These are phyloP conservation scores for Nitzschia inconspicua DNA, from an alignment of 108 stramenopile genomes.

Conservation along the genomic window DNA sequence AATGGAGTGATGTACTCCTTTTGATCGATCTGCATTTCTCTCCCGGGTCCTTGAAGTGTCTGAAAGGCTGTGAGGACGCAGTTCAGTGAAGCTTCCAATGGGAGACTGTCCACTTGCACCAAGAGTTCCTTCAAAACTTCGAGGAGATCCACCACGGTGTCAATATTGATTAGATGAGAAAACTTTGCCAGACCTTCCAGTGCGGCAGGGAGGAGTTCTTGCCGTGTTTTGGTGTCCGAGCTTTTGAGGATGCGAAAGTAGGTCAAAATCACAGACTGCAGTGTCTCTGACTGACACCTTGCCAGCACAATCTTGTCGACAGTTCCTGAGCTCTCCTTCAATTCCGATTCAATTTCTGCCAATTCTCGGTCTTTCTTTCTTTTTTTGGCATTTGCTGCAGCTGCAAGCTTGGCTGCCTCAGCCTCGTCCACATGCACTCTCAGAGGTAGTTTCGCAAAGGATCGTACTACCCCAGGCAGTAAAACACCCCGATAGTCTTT, in stretches of 20 bases:
- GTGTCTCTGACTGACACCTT: conserved; percentile 67
- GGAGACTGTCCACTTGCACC: conserved; percentile 55
- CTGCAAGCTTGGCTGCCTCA: conserved; percentile 69
- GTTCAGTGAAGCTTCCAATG: conserved; percentile 72
- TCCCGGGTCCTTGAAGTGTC: conserved; percentile 82
- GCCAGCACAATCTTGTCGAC: conserved; percentile 77
- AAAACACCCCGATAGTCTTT: conserved; percentile 52
- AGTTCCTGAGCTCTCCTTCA: conserved; percentile 76
- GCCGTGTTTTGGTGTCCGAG: conserved; percentile 19
- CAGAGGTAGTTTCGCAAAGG: conserved; percentile 68
- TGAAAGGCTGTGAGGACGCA: conserved; percentile 80
- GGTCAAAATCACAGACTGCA: conserved; percentile 72
- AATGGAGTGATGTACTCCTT: conserved; percentile 83
- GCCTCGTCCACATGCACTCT: conserved; percentile 84
- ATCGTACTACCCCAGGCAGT: conserved; percentile 61
- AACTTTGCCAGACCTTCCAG: conserved; percentile 84
- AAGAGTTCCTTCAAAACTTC: conserved; percentile 71
- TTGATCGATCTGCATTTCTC: conserved; percentile 76
- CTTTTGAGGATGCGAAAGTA: conserved; percentile 86
- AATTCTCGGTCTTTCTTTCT: conserved; percentile 56
- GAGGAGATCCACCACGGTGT: conserved; percentile 78
- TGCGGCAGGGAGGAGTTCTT: conserved; percentile 61
- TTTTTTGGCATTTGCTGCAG: conserved; percentile 65
- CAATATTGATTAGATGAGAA: conserved; percentile 84
- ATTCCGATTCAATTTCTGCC: conserved; percentile 72